phyloP scores from a whole-genome alignment of 2,329 filamentous ascomycete genomes.

The Aspergillus viridinutans region DNA sequence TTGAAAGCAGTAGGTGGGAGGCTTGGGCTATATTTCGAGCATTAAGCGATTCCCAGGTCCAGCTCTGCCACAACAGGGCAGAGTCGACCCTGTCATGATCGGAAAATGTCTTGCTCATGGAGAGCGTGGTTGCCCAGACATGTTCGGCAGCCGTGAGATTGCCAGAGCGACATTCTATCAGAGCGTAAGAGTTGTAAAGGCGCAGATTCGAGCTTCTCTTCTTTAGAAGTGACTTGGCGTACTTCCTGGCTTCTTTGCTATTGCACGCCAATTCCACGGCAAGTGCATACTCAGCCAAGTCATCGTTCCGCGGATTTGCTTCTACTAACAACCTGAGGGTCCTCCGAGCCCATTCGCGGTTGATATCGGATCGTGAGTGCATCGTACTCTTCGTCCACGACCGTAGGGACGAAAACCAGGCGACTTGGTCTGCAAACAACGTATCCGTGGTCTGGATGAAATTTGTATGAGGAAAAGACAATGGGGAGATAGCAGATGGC shows the following conservation, averaged over 20 bases:
- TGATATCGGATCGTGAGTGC: constrained; percentile 31
- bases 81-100: constrained; percentile 32
- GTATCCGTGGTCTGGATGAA: constrained; percentile 47
- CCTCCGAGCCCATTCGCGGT: constrained; percentile 48
- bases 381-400: constrained; percentile 26
- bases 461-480: constrained; percentile 34
- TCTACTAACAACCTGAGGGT: constrained; percentile 57
- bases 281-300: constrained; percentile 65
- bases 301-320: constrained; percentile 40
- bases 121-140: constrained; percentile 65
- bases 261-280: constrained; percentile 61
- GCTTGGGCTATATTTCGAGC: constrained; percentile 34
- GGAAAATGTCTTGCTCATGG: constrained; percentile 47
- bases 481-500: constrained; percentile 17
- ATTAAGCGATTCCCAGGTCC: constrained; percentile 64
- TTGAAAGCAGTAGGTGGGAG: constrained; percentile 37
- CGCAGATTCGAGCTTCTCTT: constrained; percentile 58
- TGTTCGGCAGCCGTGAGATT: constrained; percentile 57
- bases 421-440: constrained; percentile 47
- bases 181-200: constrained; percentile 75
- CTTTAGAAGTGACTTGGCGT: constrained; percentile 71
- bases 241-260: constrained; percentile 57
- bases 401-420: constrained; percentile 46
- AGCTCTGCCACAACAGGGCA: constrained; percentile 55
- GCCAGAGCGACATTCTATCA: constrained; percentile 61